These are phyloP conservation scores for Jamesozyma hellenica DNA, from an alignment of 805 yeast genomes.

Conservation along the genomic window DNA sequence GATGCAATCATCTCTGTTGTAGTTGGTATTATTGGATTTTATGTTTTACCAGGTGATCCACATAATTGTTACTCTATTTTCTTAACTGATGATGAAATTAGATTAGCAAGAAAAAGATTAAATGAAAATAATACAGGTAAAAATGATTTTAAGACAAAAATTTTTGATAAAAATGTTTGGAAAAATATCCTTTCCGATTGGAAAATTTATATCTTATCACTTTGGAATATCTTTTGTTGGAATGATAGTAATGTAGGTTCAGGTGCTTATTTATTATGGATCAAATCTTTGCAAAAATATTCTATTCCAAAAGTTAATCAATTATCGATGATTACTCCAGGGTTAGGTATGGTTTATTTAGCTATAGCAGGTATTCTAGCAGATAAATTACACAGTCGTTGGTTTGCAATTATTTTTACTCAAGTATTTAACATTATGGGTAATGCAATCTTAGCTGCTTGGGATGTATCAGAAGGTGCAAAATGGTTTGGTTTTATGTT, in stretches of 20 bases:
- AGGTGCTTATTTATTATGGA: slow-evolving; percentile 51
- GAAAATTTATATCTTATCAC: slow-evolving; percentile 45
- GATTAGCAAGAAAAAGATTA: slow-evolving; percentile 39
- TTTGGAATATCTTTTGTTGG: slow-evolving; percentile 50
- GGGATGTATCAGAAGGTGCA: slow-evolving; percentile 45
- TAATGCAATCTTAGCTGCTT: slow-evolving; percentile 42
- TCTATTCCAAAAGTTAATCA: slow-evolving; percentile 36
- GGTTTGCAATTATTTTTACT: slow-evolving; percentile 44
- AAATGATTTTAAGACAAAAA: slow-evolving; percentile 20
- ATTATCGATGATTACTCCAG: slow-evolving; percentile 46
- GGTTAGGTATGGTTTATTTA: slow-evolving; percentile 38
- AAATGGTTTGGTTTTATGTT: slow-evolving; percentile 53
- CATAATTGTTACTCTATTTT: slow-evolving; percentile 42
- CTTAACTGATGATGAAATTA: slow-evolving; percentile 47
- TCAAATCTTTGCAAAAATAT: slow-evolving; percentile 38
- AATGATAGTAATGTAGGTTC: slow-evolving; percentile 43
- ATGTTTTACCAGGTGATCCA: slow-evolving; percentile 59
- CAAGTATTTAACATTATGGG: slow-evolving; percentile 45
- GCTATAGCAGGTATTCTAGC: slow-evolving; percentile 28
- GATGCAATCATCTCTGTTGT: slow-evolving; percentile 52
- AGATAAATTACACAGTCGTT: slow-evolving; percentile 43
- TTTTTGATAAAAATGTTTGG: slow-evolving; percentile 42
- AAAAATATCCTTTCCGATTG: slow-evolving; percentile 42
- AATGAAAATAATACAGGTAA: slow-evolving; percentile 28
- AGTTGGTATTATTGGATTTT: slow-evolving; percentile 47